Evolutionary conservation across 2,329 filamentous ascomycete genomes (phyloP).

Genomic region (Penicillium sp.): DNA sequence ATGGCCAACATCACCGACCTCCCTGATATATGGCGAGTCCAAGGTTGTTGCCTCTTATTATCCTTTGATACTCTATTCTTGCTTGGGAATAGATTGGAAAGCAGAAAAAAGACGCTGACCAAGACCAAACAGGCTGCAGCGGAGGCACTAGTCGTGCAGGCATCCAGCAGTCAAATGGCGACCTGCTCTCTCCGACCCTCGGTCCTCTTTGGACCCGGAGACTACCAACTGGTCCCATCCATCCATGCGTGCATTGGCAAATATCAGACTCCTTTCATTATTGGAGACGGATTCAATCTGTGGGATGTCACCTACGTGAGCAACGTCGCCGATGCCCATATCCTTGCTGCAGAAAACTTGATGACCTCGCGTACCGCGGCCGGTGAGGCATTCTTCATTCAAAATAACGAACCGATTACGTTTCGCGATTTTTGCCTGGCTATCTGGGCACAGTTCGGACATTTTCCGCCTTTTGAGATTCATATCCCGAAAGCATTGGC

Average conservation of each 20-base stretch:
- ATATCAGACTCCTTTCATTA: slow-evolving; percentile 46
- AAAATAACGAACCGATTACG: slow-evolving; percentile 51
- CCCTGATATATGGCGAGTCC: slow-evolving; percentile 51
- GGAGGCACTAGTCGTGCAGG: slow-evolving; percentile 46
- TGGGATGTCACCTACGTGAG: slow-evolving; percentile 51
- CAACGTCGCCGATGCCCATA: slow-evolving; percentile 51
- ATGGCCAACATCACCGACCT: slow-evolving; percentile 44
- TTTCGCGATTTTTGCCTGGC: slow-evolving; percentile 51
- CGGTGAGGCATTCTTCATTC: slow-evolving; percentile 52
- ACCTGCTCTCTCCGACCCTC: slow-evolving; percentile 50
- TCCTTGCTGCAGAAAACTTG: slow-evolving; percentile 50
- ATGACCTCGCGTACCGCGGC: slow-evolving; percentile 45
- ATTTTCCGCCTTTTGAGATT: slow-evolving; percentile 52
- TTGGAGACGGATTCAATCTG: slow-evolving; percentile 48
- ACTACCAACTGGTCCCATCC: slow-evolving; percentile 47
- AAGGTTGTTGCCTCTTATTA: slow-evolving; percentile 35
- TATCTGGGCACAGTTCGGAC: slow-evolving; percentile 54
- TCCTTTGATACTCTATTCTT: neutral
- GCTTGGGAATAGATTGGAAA: neutral
- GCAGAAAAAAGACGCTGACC: slow-evolving; percentile 14
- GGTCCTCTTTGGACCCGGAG: slow-evolving; percentile 49
- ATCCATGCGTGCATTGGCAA: slow-evolving; percentile 51
- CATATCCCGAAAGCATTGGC: slow-evolving; percentile 54
- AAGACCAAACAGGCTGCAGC: slow-evolving; percentile 41
- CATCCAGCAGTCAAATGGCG: slow-evolving; percentile 38